Evolutionary conservation across 2,329 filamentous ascomycete species (phyloP).

Genomic region (Colletotrichum salicis): DNA sequence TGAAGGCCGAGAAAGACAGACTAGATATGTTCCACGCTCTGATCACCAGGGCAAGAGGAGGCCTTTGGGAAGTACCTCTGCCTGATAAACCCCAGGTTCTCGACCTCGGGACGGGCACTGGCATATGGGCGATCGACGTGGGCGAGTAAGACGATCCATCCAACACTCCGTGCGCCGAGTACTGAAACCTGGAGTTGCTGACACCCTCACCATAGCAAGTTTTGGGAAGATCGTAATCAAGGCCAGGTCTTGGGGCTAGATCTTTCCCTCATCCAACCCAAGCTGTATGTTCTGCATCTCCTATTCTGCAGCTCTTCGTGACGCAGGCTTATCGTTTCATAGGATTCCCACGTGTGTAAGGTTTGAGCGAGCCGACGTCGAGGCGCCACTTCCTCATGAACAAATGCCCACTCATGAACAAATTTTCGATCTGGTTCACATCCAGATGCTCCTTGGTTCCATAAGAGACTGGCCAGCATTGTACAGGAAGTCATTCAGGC

Average conservation of each 20-base stretch:
- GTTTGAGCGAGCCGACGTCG: constrained; percentile 80
- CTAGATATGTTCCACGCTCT: constrained; percentile 86
- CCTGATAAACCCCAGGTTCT: constrained; percentile 56
- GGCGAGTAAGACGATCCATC: constrained; percentile 69
- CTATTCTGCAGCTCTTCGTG: not conserved
- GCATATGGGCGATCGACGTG: constrained; percentile 91
- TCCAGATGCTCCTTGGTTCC: constrained; percentile 82
- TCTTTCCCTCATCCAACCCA: constrained; percentile 52
- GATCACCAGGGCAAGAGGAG: constrained; percentile 71
- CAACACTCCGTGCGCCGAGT: not conserved
- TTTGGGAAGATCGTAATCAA: constrained; percentile 26
- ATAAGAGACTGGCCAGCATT: constrained; percentile 80
- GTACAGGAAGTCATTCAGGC: constrained; percentile 70
- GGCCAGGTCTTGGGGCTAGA: constrained; percentile 52
- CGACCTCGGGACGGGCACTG: constrained; percentile 85
- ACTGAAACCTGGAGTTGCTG: constrained; percentile 50
- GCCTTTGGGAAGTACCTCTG: constrained; percentile 40
- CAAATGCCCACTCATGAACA: constrained; percentile 41
- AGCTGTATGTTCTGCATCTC: constrained; percentile 50
- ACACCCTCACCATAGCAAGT: constrained; percentile 3
- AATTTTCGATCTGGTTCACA: constrained; percentile 85
- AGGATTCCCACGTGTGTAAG: constrained; percentile 78
- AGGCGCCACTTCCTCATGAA: constrained; percentile 71
- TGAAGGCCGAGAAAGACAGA: constrained; percentile 76
- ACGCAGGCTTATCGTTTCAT: constrained; percentile 21